Evolutionary conservation across 352 stramenopile species (phyloP).

Genomic region (Globisporangium spinosum): DNA sequence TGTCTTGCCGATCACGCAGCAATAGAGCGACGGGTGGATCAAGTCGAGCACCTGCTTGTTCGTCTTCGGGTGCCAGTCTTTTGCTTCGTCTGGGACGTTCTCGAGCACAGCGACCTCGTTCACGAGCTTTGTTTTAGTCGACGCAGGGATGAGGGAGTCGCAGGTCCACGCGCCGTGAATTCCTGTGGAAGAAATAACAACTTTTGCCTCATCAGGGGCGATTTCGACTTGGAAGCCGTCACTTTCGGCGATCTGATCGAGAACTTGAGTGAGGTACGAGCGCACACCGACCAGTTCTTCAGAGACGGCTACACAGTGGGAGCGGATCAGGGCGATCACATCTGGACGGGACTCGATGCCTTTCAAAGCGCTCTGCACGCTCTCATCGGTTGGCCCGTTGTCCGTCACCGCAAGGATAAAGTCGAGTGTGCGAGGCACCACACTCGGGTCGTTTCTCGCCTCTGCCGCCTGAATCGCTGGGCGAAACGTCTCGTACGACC

Average conservation of each 20-base stretch:
- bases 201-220: background rate
- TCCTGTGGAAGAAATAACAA: background rate
- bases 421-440: background rate
- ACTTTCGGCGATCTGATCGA: background rate
- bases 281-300: background rate
- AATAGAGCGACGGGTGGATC: conserved; percentile 62
- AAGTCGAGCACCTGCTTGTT: conserved; percentile 50
- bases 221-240: background rate
- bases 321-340: background rate
- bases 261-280: background rate
- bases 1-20: conserved; percentile 41
- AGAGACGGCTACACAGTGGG: background rate
- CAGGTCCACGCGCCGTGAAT: conserved; percentile 26
- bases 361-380: background rate
- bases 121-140: conserved; percentile 28
- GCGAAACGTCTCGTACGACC: background rate
- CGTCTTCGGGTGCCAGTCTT: conserved; percentile 56
- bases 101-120: conserved; percentile 28
- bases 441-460: background rate
- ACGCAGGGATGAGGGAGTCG: conserved; percentile 24
- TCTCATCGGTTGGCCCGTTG: background rate
- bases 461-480: background rate
- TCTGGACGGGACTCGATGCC: background rate
- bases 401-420: conserved; percentile 7
- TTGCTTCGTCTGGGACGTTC: conserved; percentile 33